Percentiles rank a stretch among this genome's conserved stretches.
These are phyloP conservation scores for Fusarium nematophilum DNA, from an alignment of 2,329 filamentous ascomycete genomes.

Conservation along the genomic window DNA sequence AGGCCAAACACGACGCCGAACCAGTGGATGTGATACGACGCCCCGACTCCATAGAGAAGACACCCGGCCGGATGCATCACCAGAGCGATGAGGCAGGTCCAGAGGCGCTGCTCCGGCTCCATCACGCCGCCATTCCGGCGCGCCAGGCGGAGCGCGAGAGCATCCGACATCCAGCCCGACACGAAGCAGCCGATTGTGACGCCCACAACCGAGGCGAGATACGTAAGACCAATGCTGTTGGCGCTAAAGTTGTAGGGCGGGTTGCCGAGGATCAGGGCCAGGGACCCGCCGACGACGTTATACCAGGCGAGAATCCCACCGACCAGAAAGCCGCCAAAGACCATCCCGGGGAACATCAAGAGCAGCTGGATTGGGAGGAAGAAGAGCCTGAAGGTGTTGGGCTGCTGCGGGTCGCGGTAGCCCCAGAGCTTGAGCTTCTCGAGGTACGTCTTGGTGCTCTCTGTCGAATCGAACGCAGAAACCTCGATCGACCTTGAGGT, in stretches of 20 bases:
- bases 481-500: not conserved
- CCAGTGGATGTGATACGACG: slow-evolving; percentile 40
- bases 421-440: slow-evolving; percentile 39
- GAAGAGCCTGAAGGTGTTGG: slow-evolving; percentile 34
- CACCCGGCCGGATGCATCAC: slow-evolving; percentile 39
- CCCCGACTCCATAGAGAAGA: slow-evolving; percentile 38
- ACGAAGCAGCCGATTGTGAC: slow-evolving; percentile 39
- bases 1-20: slow-evolving; percentile 39
- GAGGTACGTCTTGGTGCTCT: slow-evolving; percentile 14
- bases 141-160: slow-evolving; percentile 30
- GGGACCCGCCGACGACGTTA: slow-evolving; percentile 35
- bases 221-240: slow-evolving; percentile 36
- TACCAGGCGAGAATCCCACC: slow-evolving; percentile 42
- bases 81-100: slow-evolving; percentile 34
- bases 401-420: slow-evolving; percentile 25
- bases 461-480: not conserved
- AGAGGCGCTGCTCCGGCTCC: slow-evolving; percentile 43
- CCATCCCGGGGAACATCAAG: slow-evolving; percentile 32
- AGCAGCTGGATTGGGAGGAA: slow-evolving; percentile 26
- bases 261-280: slow-evolving; percentile 37
- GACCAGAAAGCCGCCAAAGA: slow-evolving; percentile 38
- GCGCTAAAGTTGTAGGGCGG: slow-evolving; percentile 40
- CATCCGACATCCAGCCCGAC: slow-evolving; percentile 38
- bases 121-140: slow-evolving; percentile 39
- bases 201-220: slow-evolving; percentile 35